Percentiles rank a stretch among this genome's conserved stretches.
Conservation (phyloP, 2,329 filamentous ascomycete species). For the Rhynchosporium agropyri region DNA sequence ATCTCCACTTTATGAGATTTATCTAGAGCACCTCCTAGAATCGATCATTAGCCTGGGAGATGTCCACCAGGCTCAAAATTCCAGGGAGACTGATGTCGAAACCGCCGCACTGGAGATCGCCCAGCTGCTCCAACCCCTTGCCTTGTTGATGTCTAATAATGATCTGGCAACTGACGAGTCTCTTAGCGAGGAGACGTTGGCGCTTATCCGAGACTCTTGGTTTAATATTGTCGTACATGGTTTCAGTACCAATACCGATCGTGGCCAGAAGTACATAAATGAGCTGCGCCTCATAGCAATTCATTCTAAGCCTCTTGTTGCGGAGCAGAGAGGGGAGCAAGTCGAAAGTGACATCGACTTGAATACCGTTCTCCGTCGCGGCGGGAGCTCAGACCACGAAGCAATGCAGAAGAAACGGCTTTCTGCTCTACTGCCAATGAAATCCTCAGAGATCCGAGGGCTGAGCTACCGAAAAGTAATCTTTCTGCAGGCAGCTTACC, state of each 20-base stretch:
- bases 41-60: slow-evolving; percentile 90
- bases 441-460: slow-evolving; percentile 75
- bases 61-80: slow-evolving; percentile 71
- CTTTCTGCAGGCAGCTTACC: slow-evolving; percentile 86
- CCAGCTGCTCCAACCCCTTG: slow-evolving; percentile 84
- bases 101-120: slow-evolving; percentile 85
- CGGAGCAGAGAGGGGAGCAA: slow-evolving; percentile 85
- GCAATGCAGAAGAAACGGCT: slow-evolving; percentile 80
- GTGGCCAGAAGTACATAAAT: slow-evolving; percentile 70
- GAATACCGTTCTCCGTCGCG: slow-evolving; percentile 87
- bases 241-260: slow-evolving; percentile 74
- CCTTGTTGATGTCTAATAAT: slow-evolving; percentile 74
- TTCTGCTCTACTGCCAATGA: slow-evolving; percentile 71
- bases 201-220: slow-evolving; percentile 87
- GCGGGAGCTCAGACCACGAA: slow-evolving; percentile 78
- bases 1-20: slow-evolving; percentile 79
- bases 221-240: slow-evolving; percentile 97
- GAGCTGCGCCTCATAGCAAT: slow-evolving; percentile 85
- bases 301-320: slow-evolving; percentile 83
- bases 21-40: slow-evolving; percentile 81
- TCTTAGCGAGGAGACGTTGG: slow-evolving; percentile 68
- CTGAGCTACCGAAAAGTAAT: slow-evolving; percentile 89
- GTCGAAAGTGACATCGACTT: slow-evolving; percentile 96
- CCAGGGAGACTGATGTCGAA: slow-evolving; percentile 77
- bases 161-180: slow-evolving; percentile 52